These are phyloP conservation scores for Raddia distichophylla DNA, from an alignment of 176 grass and related monocot genomes.

Conservation along the genomic window DNA sequence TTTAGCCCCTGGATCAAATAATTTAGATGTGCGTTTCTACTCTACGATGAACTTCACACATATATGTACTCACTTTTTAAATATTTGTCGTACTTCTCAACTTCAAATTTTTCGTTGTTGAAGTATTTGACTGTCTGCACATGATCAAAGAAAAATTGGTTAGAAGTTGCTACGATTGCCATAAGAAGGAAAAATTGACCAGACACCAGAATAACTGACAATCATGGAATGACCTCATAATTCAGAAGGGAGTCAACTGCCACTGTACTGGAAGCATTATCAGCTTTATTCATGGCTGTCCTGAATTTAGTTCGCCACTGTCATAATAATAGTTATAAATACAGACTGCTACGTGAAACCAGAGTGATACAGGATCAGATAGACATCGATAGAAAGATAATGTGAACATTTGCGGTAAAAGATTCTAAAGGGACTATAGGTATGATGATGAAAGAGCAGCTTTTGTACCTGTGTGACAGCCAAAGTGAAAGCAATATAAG, in stretches of 20 bases:
- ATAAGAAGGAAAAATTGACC: constrained; percentile 18
- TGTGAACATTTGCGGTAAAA: constrained; percentile 28
- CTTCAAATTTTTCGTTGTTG: constrained; percentile 96
- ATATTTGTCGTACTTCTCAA: constrained; percentile 91
- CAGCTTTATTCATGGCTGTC: constrained; percentile 94
- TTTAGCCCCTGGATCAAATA: constrained; percentile 21
- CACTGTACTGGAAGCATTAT: constrained; percentile 94
- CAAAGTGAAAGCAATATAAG: constrained; percentile 96
- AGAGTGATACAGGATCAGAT: constrained; percentile 10
- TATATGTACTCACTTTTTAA: constrained; percentile 79
- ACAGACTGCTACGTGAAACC: constrained; percentile 5
- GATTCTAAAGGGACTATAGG: constrained; percentile 13
- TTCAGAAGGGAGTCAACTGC: constrained; percentile 94
- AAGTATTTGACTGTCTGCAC: constrained; percentile 98
- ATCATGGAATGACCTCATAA: constrained; percentile 76
- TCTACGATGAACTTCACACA: constrained; percentile 3
- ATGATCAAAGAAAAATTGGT: constrained; percentile 41
- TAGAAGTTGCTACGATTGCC: constrained; percentile 37
- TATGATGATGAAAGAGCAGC: constrained; percentile 13
- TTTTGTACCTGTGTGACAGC: constrained; percentile 79
- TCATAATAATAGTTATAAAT: constrained; percentile 37
- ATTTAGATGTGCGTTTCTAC: constrained; percentile 11
- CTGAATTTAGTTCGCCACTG: constrained; percentile 98
- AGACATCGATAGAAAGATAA: constrained; percentile 10
- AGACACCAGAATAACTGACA: constrained; percentile 29